Conservation (phyloP, 2,329 filamentous ascomycete genomes). For the Epichloe scottii region DNA sequence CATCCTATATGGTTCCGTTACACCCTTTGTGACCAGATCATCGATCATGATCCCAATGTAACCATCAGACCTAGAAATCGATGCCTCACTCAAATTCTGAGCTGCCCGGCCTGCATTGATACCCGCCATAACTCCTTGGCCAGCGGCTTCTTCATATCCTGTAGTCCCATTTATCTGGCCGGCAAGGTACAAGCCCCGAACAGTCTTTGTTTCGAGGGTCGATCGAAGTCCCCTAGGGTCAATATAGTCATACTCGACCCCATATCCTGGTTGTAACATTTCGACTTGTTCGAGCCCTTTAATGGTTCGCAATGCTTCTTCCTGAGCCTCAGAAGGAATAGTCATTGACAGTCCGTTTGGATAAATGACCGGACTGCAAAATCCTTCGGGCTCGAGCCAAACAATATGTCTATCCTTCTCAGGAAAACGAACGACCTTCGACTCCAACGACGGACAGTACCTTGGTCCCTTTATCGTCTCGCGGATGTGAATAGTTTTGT, state of each 20-base stretch:
- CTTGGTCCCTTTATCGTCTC: conserved; percentile 89
- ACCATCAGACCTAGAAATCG: conserved; percentile 69
- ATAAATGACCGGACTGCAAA: conserved; percentile 80
- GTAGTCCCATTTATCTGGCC: conserved; percentile 98
- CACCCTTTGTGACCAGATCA: conserved; percentile 90
- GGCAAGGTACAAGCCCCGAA: conserved; percentile 77
- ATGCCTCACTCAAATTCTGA: conserved; percentile 49
- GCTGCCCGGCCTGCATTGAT: conserved; percentile 86
- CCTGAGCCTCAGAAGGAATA: conserved; percentile 76
- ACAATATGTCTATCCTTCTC: conserved; percentile 75
- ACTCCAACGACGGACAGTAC: conserved; percentile 92
- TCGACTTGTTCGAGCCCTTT: conserved; percentile 75
- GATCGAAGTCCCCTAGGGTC: conserved; percentile 78
- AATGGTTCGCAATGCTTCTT: conserved; percentile 73
- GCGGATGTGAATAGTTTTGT: conserved; percentile 91
- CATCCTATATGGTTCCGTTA: conserved; percentile 96
- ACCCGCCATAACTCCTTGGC: conserved; percentile 82
- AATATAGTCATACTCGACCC: conserved; percentile 97
- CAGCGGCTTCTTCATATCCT: conserved; percentile 93
- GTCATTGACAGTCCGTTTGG: conserved; percentile 98
- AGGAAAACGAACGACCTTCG: conserved; percentile 80
- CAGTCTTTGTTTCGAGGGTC: conserved; percentile 90
- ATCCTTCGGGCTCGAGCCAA: conserved; percentile 95
- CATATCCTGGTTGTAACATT: conserved; percentile 93
- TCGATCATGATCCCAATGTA: conserved; percentile 99